These are phyloP conservation scores for Trichoderma aggressivum DNA, from an alignment of 2,329 filamentous ascomycete species.

Conservation along the genomic window DNA sequence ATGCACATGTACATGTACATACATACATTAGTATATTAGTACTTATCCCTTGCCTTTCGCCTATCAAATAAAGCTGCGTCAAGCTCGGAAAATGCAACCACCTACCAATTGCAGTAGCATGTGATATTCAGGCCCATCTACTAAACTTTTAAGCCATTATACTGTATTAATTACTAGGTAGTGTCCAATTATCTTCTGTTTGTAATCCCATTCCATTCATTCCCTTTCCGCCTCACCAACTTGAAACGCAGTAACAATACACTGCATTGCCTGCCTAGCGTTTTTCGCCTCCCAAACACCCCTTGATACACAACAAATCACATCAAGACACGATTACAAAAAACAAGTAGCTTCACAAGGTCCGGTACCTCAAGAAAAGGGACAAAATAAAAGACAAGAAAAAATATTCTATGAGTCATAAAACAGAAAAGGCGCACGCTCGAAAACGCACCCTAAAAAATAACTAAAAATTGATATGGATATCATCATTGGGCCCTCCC, in stretches of 20 bases:
- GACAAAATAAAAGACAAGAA: neutral
- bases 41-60: neutral
- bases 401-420: neutral
- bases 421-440: neutral
- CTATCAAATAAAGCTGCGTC: neutral
- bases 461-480: conserved; percentile 9
- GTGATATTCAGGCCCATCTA: neutral
- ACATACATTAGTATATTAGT: too few relatives aligned
- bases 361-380: too few relatives aligned
- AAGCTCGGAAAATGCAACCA: neutral
- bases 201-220: neutral
- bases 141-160: neutral
- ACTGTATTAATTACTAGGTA: neutral
- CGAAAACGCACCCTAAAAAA: neutral
- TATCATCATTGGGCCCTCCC: conserved; percentile 1
- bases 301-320: neutral
- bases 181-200: neutral
- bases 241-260: neutral
- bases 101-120: neutral
- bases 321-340: neutral
- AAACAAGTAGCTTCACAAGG: neutral
- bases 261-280: neutral
- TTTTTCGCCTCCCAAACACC: neutral
- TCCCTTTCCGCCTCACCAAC: neutral
- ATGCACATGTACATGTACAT: neutral